phyloP scores from a whole-genome alignment of 306 rosid genomes.

The Comarum palustre region DNA sequence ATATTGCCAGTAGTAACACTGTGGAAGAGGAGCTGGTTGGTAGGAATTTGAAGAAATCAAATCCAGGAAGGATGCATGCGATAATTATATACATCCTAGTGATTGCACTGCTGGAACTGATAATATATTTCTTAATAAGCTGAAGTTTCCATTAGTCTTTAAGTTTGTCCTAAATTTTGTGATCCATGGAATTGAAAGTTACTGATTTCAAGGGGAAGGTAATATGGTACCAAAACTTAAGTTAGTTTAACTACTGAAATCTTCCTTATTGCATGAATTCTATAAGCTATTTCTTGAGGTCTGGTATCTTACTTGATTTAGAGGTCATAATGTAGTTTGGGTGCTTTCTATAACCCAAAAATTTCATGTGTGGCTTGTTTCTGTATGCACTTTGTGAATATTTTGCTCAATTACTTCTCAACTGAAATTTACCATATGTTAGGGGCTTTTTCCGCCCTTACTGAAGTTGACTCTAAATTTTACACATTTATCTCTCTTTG shows the following conservation, averaged over 20 bases:
- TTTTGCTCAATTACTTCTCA: not conserved
- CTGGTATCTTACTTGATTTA: not conserved
- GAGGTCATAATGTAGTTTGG: not conserved
- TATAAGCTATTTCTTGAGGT: not conserved
- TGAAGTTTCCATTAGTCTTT: not conserved
- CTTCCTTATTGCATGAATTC: not conserved
- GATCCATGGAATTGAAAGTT: not conserved
- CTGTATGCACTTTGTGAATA: not conserved
- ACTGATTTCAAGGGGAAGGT: not conserved
- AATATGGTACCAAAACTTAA: not conserved
- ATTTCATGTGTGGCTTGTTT: not conserved
- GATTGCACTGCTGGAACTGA: not conserved
- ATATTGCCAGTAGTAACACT: not conserved
- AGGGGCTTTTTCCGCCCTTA: not conserved
- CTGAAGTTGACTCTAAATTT: constrained; percentile 9
- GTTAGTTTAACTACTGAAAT: not conserved
- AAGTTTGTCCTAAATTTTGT: not conserved
- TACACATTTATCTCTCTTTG: constrained; percentile 26
- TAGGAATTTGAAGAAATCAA: not conserved
- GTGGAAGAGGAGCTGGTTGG: not conserved
- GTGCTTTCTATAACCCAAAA: not conserved
- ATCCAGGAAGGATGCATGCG: constrained; percentile 3
- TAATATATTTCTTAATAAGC: not conserved
- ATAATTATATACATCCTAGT: not conserved
- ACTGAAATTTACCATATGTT: not conserved